Conservation (phyloP, 768 basidiomycete genomes). For the Mycena alexandri region DNA sequence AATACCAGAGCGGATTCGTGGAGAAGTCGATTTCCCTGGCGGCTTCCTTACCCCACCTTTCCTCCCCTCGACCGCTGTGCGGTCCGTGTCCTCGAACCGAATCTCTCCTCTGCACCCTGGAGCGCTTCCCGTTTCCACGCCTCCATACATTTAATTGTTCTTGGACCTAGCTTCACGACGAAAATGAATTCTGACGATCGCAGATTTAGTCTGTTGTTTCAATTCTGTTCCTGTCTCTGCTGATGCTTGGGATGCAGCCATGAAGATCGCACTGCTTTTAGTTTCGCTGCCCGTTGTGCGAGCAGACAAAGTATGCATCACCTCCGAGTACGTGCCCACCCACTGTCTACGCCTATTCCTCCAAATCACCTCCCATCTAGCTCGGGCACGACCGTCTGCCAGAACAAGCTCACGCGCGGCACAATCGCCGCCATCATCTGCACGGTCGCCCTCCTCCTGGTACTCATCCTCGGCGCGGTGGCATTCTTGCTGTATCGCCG, state of each 20-base stretch:
- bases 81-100: background rate
- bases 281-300: background rate
- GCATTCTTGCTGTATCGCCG: slow-evolving; percentile 17
- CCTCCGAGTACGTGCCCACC: background rate
- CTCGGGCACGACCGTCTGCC: slow-evolving; percentile 2
- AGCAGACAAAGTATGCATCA: slow-evolving; percentile 6
- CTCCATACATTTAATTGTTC: no score
- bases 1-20: background rate
- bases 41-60: background rate
- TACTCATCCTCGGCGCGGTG: background rate
- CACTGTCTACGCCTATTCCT: background rate
- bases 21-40: background rate
- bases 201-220: background rate
- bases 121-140: no score
- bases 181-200: slow-evolving; percentile 1
- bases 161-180: no score
- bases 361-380: background rate
- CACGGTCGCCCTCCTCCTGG: background rate
- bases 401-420: slow-evolving; percentile 13
- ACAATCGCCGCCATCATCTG: slow-evolving; percentile 14
- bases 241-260: background rate
- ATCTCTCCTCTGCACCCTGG: no score
- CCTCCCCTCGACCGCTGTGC: background rate
- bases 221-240: background rate
- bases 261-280: background rate